phyloP scores from a whole-genome alignment of 768 basidiomycete genomes.

The Mycena rosella region DNA sequence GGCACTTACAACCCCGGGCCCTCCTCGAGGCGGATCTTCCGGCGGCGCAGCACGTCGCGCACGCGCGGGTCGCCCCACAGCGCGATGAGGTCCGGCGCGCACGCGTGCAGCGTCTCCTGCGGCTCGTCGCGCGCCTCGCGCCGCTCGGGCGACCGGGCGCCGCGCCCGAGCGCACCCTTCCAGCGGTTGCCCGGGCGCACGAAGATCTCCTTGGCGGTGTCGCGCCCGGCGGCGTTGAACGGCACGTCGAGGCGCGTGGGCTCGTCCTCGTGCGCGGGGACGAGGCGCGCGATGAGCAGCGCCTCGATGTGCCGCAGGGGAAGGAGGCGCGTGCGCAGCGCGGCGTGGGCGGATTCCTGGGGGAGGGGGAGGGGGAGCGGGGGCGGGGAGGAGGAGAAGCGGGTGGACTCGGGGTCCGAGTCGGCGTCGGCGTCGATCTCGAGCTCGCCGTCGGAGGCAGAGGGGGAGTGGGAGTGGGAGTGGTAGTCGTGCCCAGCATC shows the following conservation, averaged over 20 bases:
- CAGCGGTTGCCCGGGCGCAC: slow-evolving; percentile 76
- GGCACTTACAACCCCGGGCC: slow-evolving; percentile 78
- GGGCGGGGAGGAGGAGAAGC: slow-evolving; percentile 14
- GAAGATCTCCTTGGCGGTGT: slow-evolving; percentile 58
- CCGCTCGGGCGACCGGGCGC: slow-evolving; percentile 37
- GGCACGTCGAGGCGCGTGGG: slow-evolving; percentile 55
- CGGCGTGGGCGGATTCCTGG: slow-evolving; percentile 13
- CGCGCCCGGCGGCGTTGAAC: background rate
- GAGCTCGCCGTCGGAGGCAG: background rate
- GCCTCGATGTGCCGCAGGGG: slow-evolving; percentile 80
- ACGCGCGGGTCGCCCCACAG: slow-evolving; percentile 77
- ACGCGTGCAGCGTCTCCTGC: slow-evolving; percentile 60
- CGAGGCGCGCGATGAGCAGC: slow-evolving; percentile 76
- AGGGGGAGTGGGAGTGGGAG: background rate
- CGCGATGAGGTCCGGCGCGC: slow-evolving; percentile 71
- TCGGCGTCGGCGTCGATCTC: slow-evolving; percentile 43
- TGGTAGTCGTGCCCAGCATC: slow-evolving; percentile 34
- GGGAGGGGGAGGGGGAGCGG: background rate
- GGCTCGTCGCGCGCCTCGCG: background rate
- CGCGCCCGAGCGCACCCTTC: slow-evolving; percentile 60
- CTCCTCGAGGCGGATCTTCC: slow-evolving; percentile 78
- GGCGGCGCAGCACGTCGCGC: slow-evolving; percentile 63
- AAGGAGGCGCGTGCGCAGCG: slow-evolving; percentile 49
- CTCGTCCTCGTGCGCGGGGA: slow-evolving; percentile 75
- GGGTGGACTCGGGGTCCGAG: slow-evolving; percentile 36